Conservation (phyloP, 768 basidiomycete species). For the Lactifluus hygrophoroides region DNA sequence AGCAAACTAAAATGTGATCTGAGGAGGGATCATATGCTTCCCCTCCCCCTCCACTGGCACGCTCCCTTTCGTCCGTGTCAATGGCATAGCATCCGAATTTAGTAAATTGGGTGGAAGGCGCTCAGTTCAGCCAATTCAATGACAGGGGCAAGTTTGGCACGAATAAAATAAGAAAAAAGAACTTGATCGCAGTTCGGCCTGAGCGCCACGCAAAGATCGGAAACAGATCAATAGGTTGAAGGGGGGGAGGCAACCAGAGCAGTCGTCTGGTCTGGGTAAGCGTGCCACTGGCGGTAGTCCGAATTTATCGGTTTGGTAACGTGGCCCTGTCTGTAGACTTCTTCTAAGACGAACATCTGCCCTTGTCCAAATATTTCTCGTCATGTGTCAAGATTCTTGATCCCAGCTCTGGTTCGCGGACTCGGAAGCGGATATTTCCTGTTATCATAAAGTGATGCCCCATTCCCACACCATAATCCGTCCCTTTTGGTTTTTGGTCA, state of each 20-base stretch:
- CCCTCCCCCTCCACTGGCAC: too few species aligned
- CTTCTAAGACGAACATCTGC: neutral
- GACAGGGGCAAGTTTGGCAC: neutral
- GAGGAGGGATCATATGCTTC: slow-evolving; percentile 11
- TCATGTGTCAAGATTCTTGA: slow-evolving; percentile 8
- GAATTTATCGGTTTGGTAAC: neutral
- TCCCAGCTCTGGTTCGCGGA: neutral
- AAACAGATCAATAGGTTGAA: slow-evolving; percentile 6
- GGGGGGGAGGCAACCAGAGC: neutral
- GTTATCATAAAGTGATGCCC: slow-evolving; percentile 7
- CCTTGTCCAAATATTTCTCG: neutral
- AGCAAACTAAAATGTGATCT: slow-evolving; percentile 5
- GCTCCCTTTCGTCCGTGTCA: neutral
- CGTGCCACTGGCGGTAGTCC: neutral
- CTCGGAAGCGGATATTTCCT: slow-evolving; percentile 13
- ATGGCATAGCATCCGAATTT: neutral
- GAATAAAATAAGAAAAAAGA: too few species aligned
- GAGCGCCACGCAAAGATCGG: slow-evolving; percentile 11
- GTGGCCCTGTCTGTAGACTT: neutral
- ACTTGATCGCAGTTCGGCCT: slow-evolving; percentile 2
- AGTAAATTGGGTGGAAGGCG: neutral
- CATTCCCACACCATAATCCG: neutral
- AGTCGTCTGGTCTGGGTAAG: neutral
- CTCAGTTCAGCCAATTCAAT: neutral
- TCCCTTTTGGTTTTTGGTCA: too few species aligned